A percentile compares a stretch with the other conserved stretches of the same genome.
Evolutionary conservation across 192 early-diverging fungal species (phyloP).

Genomic region (Entrophospora sp.): DNA sequence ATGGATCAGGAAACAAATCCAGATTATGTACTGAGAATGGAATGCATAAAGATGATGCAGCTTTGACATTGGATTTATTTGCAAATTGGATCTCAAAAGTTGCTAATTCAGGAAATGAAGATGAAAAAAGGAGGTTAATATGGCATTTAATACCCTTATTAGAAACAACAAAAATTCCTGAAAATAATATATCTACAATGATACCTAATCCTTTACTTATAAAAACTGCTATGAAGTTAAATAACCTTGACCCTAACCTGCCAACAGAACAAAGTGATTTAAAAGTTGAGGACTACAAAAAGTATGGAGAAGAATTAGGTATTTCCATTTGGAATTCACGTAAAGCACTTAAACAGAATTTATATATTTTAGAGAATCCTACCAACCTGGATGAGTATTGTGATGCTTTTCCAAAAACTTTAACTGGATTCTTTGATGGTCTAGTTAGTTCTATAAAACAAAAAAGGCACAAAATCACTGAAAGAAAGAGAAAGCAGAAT

Average conservation of each 20-base stretch:
- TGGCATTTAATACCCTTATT: background rate
- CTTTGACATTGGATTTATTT: background rate
- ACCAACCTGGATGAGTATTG: background rate
- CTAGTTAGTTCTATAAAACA: background rate
- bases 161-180: background rate
- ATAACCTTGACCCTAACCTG: background rate
- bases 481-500: background rate
- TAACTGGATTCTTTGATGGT: background rate
- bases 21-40: background rate
- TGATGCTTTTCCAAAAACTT: background rate
- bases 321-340: conserved; percentile 5
- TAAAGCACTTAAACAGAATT: background rate
- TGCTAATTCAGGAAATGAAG: background rate
- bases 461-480: background rate
- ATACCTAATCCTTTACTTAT: background rate
- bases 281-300: background rate
- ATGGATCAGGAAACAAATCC: too few relatives aligned
- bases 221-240: background rate
- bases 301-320: too few relatives aligned
- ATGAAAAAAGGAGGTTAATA: background rate
- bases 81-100: background rate
- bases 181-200: background rate
- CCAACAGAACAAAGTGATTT: background rate
- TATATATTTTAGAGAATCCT: background rate
- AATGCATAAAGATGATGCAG: background rate